phyloP scores from a whole-genome alignment of 2,329 filamentous ascomycete species.

The Colletotrichum acutatum region DNA sequence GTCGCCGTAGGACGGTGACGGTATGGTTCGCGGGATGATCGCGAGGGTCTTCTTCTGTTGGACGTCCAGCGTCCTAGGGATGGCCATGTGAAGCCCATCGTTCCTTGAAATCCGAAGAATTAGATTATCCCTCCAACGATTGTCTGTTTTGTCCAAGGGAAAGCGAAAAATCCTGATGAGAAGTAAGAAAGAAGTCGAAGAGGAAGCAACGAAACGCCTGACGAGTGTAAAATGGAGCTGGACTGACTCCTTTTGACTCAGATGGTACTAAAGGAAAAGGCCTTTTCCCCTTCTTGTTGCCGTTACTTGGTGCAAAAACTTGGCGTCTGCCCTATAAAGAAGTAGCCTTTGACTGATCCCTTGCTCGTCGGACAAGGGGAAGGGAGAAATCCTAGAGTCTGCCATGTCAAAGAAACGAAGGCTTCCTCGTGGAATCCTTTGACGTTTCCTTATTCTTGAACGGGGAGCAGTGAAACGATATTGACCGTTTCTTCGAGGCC shows the following conservation, averaged over 20 bases:
- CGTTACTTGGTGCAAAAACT: background rate
- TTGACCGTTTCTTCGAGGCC: background rate
- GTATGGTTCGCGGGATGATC: background rate
- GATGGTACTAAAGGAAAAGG: background rate
- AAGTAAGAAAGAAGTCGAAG: background rate
- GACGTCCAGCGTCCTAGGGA: slow-evolving; percentile 1
- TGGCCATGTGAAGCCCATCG: background rate
- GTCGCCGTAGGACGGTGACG: background rate
- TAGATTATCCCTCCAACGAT: too few species aligned
- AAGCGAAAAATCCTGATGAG: too few species aligned
- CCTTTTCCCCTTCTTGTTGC: background rate
- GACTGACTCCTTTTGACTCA: background rate
- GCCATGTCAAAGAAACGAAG: background rate
- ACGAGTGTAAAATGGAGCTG: background rate
- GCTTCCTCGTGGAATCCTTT: background rate
- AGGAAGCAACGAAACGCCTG: background rate
- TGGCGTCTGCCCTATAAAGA: background rate
- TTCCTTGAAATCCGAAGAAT: background rate
- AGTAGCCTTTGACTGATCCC: background rate
- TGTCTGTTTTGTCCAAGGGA: too few species aligned
- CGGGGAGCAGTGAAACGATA: background rate
- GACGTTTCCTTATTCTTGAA: background rate
- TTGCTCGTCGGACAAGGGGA: background rate
- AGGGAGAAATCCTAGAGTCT: background rate
- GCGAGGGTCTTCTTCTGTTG: background rate